Evolutionary conservation across 257 asterid species (phyloP), one percentile per base, ranked within the genome.

Genomic region (Linderniella brevidens): DNA sequence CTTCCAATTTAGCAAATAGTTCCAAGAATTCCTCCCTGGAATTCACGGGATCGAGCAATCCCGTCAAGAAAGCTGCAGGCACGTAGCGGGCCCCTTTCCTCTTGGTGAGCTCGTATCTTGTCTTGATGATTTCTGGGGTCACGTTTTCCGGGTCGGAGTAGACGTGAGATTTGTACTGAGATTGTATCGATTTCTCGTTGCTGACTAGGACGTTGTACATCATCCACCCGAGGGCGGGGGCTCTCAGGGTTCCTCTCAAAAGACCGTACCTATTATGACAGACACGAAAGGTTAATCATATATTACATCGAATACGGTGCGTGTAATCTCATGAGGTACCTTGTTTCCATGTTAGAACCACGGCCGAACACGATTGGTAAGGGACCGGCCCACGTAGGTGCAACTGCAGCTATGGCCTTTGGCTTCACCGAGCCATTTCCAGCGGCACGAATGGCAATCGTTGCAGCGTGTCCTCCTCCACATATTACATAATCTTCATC

Each of bases 401-500:
- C 95, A 64, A 88, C 67, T 49, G 93, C 88, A 61, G 95, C 97
- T 65, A 88, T 74, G 53, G 83, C 93, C 50, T 68, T 68, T 49
- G 96, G 96, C 68, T 72, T 78, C 58, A 88, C 60, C 52, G 57
- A 68, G 45, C 85, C 94, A 42, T 79, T 80, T 62, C 70, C 75
- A 37, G 92, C 59, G 50, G 98, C 98, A 58, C 87, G 85, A 49
- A 81, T 77, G 5, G 86, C 94, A 15, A 88, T 51, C 4, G 98
- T 88, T 56, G 96, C 96, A 64, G 92, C 98, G 73, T 84, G 98
- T 49, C 98, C 98, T 74, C 95, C 97, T 50, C 95, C 98, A 50
- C 76, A 69, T 13, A 84, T 68, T 50, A 80, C 87, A 64, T 76
- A 76, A 61, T 78, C 92, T 40, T 76, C 59, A 49, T 55, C 93